Evolutionary conservation across 164 flowering plant species (phyloP).

Genomic region (Litsea cubeba): DNA sequence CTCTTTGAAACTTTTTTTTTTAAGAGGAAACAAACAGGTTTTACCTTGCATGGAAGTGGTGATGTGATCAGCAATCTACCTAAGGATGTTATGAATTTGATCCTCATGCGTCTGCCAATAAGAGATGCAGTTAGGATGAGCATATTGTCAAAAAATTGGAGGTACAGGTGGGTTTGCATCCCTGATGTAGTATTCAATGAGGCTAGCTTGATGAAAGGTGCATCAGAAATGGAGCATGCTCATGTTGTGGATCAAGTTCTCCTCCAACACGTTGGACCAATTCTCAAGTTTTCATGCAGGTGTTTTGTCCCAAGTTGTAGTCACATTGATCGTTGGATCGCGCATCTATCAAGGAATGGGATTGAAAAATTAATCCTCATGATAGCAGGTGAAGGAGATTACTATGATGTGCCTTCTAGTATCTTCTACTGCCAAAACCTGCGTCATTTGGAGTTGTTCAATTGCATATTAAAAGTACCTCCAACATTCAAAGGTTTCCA

Average conservation of each 20-base stretch:
- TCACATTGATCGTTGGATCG: background rate
- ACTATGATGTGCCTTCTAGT: conserved; percentile 41
- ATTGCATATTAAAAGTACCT: conserved; percentile 60
- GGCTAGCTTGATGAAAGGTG: background rate
- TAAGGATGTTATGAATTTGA: background rate
- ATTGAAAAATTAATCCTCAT: background rate
- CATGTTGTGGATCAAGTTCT: background rate
- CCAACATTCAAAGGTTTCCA: conserved; percentile 51
- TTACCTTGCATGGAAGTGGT: background rate
- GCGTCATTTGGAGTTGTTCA: conserved; percentile 58
- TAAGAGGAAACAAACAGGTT: background rate
- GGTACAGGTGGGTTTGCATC: conserved; percentile 5
- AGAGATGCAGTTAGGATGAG: conserved; percentile 11
- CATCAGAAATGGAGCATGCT: background rate
- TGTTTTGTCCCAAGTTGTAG: background rate
- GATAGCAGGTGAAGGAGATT: conserved; percentile 14
- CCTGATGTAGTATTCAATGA: background rate
- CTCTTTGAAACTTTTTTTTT: no score
- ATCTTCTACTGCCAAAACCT: conserved; percentile 49
- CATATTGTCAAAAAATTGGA: background rate
- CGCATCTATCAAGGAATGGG: background rate
- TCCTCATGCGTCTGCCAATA: conserved; percentile 7
- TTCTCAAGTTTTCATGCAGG: background rate
- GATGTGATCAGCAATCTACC: background rate
- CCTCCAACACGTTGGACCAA: background rate